Conservation (phyloP, 495 filamentous ascomycete species). For the Aspergillus sclerotiicarbonarius region DNA sequence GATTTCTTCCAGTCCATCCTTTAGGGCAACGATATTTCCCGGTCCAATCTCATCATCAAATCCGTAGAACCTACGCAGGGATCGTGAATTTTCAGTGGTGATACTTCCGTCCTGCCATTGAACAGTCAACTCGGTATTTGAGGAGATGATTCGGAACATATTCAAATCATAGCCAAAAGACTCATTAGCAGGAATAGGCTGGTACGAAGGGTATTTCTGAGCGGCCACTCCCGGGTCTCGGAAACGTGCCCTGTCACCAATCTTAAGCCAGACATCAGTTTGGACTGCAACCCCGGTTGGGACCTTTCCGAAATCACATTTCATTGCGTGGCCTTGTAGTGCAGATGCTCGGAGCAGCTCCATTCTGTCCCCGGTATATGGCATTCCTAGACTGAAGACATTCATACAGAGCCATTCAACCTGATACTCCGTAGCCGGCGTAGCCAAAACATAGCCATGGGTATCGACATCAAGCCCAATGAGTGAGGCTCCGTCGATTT, state of each 20-base stretch:
- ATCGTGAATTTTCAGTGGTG: constrained; percentile 39
- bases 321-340: constrained; percentile 18
- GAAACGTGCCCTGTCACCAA: constrained; percentile 53
- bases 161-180: constrained; percentile 60
- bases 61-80: constrained; percentile 45
- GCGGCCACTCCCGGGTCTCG: constrained; percentile 45
- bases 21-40: constrained; percentile 54
- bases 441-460: constrained; percentile 45
- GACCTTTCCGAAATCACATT: constrained; percentile 28
- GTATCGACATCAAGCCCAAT: constrained; percentile 28
- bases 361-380: constrained; percentile 1
- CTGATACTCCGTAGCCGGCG: constrained; percentile 35
- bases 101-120: constrained; percentile 60
- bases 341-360: constrained; percentile 21
- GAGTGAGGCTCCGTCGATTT: constrained; percentile 39
- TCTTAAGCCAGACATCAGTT: constrained; percentile 22
- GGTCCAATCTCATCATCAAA: constrained; percentile 56
- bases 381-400: constrained; percentile 24
- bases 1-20: constrained; percentile 32
- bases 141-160: constrained; percentile 46
- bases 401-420: constrained; percentile 54
- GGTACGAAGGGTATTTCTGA: constrained; percentile 45
- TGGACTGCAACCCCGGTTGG: constrained; percentile 11
- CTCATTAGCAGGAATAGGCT: constrained; percentile 44
- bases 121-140: constrained; percentile 47